These are phyloP conservation scores for Xylaria cubensis DNA, from an alignment of 495 filamentous ascomycete genomes.

Conservation along the genomic window DNA sequence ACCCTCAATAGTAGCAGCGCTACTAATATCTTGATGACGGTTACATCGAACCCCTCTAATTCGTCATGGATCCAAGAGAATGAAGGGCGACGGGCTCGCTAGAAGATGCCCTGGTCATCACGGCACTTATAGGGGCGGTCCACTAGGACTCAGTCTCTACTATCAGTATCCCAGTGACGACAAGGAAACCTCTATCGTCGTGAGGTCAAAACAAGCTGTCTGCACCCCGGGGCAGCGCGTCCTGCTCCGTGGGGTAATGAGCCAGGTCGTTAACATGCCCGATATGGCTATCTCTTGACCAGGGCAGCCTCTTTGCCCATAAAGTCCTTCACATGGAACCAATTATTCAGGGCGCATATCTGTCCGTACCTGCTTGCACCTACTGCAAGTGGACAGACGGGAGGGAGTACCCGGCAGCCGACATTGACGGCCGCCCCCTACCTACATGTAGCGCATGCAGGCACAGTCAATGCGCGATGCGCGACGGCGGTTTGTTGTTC, in stretches of 20 bases:
- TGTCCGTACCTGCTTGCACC: slow-evolving; percentile 4
- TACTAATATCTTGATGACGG: slow-evolving; percentile 3
- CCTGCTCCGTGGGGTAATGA: slow-evolving; percentile 4
- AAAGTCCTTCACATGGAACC: slow-evolving; percentile 3
- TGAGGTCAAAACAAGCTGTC: slow-evolving; percentile 15
- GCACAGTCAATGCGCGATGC: slow-evolving; percentile 8
- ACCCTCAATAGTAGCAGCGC: not conserved
- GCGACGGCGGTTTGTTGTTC: not conserved
- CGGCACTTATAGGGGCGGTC: not conserved
- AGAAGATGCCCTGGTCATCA: not conserved
- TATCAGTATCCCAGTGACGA: not conserved
- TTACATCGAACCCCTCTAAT: not conserved
- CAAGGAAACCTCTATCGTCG: not conserved
- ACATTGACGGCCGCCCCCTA: slow-evolving; percentile 2
- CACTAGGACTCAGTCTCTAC: not conserved
- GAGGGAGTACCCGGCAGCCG: slow-evolving; percentile 16
- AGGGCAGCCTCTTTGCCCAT: slow-evolving; percentile 1
- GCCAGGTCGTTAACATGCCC: not conserved
- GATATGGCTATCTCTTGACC: not conserved
- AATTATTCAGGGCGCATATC: slow-evolving; percentile 3
- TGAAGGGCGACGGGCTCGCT: slow-evolving; percentile 9
- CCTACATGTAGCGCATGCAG: not conserved
- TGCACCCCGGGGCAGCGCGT: not conserved
- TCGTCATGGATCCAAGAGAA: not conserved
- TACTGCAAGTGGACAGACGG: slow-evolving; percentile 10